These are phyloP conservation scores for Ogataea corticis DNA, from an alignment of 805 yeast species.

Conservation along the genomic window DNA sequence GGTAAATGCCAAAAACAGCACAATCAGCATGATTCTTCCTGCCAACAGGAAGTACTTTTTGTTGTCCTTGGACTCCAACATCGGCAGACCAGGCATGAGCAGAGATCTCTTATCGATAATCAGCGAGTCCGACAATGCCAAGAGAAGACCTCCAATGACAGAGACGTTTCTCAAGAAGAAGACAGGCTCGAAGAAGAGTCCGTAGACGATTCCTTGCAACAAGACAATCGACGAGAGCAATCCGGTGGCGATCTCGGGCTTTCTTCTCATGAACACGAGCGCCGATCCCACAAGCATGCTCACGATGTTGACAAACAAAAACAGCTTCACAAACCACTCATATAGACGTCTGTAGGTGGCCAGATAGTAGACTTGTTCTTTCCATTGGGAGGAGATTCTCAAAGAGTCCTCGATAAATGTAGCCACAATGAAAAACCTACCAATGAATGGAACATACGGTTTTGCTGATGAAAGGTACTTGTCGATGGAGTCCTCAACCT, in stretches of 20 bases:
- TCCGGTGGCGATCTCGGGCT: slow-evolving; percentile 68
- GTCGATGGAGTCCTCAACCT: slow-evolving; percentile 56
- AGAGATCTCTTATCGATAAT: slow-evolving; percentile 70
- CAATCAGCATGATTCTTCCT: slow-evolving; percentile 83
- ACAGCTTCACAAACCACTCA: slow-evolving; percentile 71
- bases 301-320: slow-evolving; percentile 61
- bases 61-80: slow-evolving; percentile 67
- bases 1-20: slow-evolving; percentile 83
- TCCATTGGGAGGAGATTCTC: slow-evolving; percentile 85
- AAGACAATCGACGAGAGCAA: slow-evolving; percentile 70
- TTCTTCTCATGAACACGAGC: slow-evolving; percentile 66
- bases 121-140: slow-evolving; percentile 84
- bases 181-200: slow-evolving; percentile 75
- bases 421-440: slow-evolving; percentile 87
- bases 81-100: slow-evolving; percentile 74
- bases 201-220: slow-evolving; percentile 85
- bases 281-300: slow-evolving; percentile 76
- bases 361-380: slow-evolving; percentile 83
- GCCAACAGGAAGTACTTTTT: slow-evolving; percentile 82
- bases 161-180: slow-evolving; percentile 86
- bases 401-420: slow-evolving; percentile 89
- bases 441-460: slow-evolving; percentile 84
- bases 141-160: slow-evolving; percentile 87
- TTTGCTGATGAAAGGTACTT: slow-evolving; percentile 51
- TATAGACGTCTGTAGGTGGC: slow-evolving; percentile 79